Evolutionary conservation across 306 rosid species (phyloP).

Genomic region (Sindora glabra): DNA sequence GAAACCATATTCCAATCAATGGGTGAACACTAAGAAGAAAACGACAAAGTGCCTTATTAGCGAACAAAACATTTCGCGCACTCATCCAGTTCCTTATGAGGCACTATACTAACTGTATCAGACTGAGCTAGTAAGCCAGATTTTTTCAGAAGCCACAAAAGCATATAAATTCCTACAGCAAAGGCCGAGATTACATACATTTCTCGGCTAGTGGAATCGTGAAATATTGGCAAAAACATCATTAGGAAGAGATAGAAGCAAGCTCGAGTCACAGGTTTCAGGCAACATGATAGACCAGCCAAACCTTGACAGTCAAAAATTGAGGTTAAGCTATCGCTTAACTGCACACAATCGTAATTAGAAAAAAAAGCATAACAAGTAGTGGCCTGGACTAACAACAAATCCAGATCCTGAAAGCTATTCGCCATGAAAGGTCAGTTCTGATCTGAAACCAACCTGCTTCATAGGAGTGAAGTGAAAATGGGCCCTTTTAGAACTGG

Average conservation of each 20-base stretch:
- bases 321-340: background rate
- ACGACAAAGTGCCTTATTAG: slow-evolving; percentile 79
- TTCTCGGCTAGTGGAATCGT: slow-evolving; percentile 50
- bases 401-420: slow-evolving; percentile 8
- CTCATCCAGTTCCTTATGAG: slow-evolving; percentile 50
- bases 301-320: background rate
- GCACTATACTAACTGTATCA: slow-evolving; percentile 42
- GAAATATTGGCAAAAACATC: slow-evolving; percentile 62
- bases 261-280: slow-evolving; percentile 42
- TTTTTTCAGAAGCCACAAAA: slow-evolving; percentile 58
- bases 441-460: slow-evolving; percentile 18
- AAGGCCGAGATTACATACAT: slow-evolving; percentile 58
- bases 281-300: slow-evolving; percentile 27
- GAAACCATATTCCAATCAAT: slow-evolving; percentile 90
- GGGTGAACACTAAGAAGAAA: slow-evolving; percentile 57
- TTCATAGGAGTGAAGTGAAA: no score
- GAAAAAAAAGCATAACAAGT: slow-evolving; percentile 6
- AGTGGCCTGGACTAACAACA: background rate
- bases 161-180: slow-evolving; percentile 51
- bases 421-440: background rate
- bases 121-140: slow-evolving; percentile 81
- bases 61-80: slow-evolving; percentile 62
- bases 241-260: slow-evolving; percentile 58
- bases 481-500: no score
- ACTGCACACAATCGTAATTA: slow-evolving; percentile 8